Percentiles rank a stretch among this genome's conserved stretches.
These are phyloP conservation scores for Spizellomyces sp. DNA, from an alignment of 192 early-diverging fungal genomes.

Conservation along the genomic window DNA sequence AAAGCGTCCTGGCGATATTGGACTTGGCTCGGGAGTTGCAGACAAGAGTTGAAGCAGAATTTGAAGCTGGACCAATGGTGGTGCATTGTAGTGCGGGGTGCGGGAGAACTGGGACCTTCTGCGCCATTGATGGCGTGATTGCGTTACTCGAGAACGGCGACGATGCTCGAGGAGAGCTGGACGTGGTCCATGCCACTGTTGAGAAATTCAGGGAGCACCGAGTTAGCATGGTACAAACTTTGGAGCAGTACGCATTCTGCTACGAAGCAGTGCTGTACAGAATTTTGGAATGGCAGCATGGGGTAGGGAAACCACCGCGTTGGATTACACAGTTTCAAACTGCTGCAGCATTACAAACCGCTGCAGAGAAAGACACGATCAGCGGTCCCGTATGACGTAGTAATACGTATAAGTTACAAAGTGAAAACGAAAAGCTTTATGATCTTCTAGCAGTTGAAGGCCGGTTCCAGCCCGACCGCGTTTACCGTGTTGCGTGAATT, in stretches of 20 bases:
- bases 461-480: neutral
- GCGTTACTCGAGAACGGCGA: conserved; percentile 27
- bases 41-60: conserved; percentile 7
- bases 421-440: too few species aligned
- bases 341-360: too few species aligned
- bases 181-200: conserved; percentile 43
- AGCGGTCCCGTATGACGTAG: too few species aligned
- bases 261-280: conserved; percentile 58
- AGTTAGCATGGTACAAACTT: conserved; percentile 56
- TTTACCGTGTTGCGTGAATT: too few species aligned
- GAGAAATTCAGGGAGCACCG: conserved; percentile 49
- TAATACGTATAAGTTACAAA: too few species aligned
- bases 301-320: neutral
- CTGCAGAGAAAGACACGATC: too few species aligned
- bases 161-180: conserved; percentile 13
- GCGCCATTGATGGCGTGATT: conserved; percentile 47
- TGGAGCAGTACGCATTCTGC: conserved; percentile 59
- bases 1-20: conserved; percentile 41
- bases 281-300: conserved; percentile 44
- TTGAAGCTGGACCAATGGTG: conserved; percentile 48
- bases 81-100: conserved; percentile 64
- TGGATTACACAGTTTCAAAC: too few species aligned
- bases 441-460: neutral
- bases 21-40: conserved; percentile 48
- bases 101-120: conserved; percentile 61